These are phyloP conservation scores for Calocybe gangraenosa DNA, from an alignment of 768 basidiomycete species.

Conservation along the genomic window DNA sequence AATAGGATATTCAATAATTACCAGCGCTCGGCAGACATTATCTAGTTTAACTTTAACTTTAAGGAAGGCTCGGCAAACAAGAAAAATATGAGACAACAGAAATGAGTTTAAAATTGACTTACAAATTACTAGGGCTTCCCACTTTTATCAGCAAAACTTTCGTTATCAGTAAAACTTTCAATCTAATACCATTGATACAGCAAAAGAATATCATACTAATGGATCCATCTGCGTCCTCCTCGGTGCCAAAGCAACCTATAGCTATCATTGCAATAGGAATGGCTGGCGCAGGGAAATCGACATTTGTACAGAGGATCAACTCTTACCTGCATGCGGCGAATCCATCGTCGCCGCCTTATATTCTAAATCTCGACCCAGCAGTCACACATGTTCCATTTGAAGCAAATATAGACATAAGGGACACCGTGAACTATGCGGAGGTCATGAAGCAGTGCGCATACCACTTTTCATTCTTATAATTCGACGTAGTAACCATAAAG, in stretches of 20 bases:
- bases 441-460: conserved; percentile 98
- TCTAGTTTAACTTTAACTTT: background rate
- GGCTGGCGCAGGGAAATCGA: conserved; percentile 97
- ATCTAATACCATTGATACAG: too few species aligned
- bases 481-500: conserved; percentile 13
- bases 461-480: conserved; percentile 19
- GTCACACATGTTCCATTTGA: conserved; percentile 90
- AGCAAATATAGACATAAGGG: conserved; percentile 96
- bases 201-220: conserved; percentile 3
- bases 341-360: conserved; percentile 76
- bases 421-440: conserved; percentile 95
- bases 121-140: too few species aligned
- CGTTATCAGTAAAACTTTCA: too few species aligned
- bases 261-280: conserved; percentile 92
- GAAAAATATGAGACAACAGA: too few species aligned
- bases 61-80: too few species aligned
- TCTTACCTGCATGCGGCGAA: conserved; percentile 76
- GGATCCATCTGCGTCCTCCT: conserved; percentile 15
- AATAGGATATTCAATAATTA: conserved; percentile 7
- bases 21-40: conserved; percentile 22
- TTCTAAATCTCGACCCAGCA: conserved; percentile 97
- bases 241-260: conserved; percentile 55
- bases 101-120: too few species aligned
- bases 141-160: too few species aligned
- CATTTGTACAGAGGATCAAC: conserved; percentile 93